Evolutionary conservation across 805 yeast species (phyloP).

Genomic region (Pichia nakasei): DNA sequence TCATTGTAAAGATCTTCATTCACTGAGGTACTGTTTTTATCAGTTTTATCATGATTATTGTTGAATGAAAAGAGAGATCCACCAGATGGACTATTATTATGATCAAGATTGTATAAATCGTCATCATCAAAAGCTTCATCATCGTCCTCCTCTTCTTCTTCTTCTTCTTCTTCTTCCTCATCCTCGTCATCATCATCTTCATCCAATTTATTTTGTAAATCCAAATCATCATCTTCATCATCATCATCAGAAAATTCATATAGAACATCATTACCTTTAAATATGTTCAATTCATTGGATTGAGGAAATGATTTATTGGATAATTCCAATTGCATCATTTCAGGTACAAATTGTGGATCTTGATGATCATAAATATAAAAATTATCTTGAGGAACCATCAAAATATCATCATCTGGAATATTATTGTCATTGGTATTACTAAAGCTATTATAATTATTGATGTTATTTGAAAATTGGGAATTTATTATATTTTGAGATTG

Average conservation of each 20-base stretch:
- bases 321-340: constrained; percentile 21
- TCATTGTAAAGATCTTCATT: constrained; percentile 3
- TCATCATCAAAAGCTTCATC: constrained; percentile 2
- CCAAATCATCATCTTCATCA: constrained; percentile 24
- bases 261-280: constrained; percentile 24
- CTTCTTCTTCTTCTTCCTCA: constrained; percentile 8
- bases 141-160: constrained; percentile 7
- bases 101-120: neutral
- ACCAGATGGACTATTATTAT: neutral
- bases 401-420: constrained; percentile 16
- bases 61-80: neutral
- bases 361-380: constrained; percentile 20
- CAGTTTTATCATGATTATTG: neutral
- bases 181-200: constrained; percentile 22
- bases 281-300: constrained; percentile 26
- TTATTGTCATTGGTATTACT: constrained; percentile 1
- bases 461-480: neutral
- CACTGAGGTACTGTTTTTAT: neutral
- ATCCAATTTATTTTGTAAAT: constrained; percentile 18
- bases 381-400: constrained; percentile 26
- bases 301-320: constrained; percentile 22
- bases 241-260: constrained; percentile 27
- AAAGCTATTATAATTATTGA: neutral
- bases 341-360: constrained; percentile 21
- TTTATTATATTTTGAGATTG: no score